A percentile compares a stretch with the other conserved stretches of the same genome.
phyloP scores from a whole-genome alignment of 2,329 filamentous ascomycete species.

The Pezicula neosporulosa region DNA sequence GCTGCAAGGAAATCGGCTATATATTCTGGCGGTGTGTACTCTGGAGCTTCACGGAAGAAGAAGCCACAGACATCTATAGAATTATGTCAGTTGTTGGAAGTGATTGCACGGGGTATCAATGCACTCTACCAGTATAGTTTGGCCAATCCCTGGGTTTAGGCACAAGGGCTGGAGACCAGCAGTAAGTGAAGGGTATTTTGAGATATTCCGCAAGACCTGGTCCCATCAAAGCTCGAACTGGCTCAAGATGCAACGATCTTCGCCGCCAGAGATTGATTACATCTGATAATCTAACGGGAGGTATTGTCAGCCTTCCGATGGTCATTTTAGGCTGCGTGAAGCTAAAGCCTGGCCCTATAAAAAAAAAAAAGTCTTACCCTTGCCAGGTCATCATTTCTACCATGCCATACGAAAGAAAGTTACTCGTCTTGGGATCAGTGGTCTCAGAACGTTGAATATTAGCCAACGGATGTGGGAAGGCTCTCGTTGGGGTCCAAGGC shows the following conservation, averaged over 20 bases:
- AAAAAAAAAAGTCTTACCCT: constrained; percentile 29
- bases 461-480: constrained; percentile 73
- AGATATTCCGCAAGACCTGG: constrained; percentile 18
- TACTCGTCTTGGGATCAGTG: constrained; percentile 66
- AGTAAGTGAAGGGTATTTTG: constrained; percentile 13
- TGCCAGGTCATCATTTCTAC: constrained; percentile 88
- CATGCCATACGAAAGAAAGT: constrained; percentile 74
- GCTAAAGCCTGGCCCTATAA: too few species aligned
- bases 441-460: constrained; percentile 64
- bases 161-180: constrained; percentile 14
- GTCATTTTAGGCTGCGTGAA: too few species aligned
- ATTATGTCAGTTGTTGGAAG: not conserved
- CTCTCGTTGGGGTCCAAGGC: constrained; percentile 69
- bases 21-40: constrained; percentile 34
- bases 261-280: constrained; percentile 39
- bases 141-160: constrained; percentile 15
- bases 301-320: too few species aligned
- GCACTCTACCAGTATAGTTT: constrained; percentile 7
- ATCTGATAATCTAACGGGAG: constrained; percentile 17
- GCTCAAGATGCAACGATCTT: constrained; percentile 33
- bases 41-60: constrained; percentile 63
- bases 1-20: constrained; percentile 13
- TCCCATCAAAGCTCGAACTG: constrained; percentile 31
- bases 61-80: constrained; percentile 62
- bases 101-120: not conserved